phyloP scores from a whole-genome alignment of 2,329 filamentous ascomycete species.

The Colletotrichum shisoi region DNA sequence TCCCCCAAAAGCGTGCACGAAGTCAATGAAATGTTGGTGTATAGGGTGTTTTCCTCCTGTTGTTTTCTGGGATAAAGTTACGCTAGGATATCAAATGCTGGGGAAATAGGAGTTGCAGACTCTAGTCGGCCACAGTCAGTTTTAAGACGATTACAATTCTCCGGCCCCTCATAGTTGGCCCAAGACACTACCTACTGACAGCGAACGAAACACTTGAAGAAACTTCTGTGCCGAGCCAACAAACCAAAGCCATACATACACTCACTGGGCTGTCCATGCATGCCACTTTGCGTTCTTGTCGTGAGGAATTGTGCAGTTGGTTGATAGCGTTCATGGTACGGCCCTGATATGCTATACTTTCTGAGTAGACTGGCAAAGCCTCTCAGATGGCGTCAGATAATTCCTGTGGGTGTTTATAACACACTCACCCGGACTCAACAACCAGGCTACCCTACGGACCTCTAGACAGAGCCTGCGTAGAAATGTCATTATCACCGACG shows the following conservation, averaged over 20 bases:
- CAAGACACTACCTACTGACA: too few relatives aligned
- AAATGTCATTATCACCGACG: too few relatives aligned
- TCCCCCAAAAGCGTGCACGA: neutral
- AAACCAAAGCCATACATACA: too few relatives aligned
- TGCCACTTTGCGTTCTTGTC: neutral
- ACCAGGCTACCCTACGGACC: neutral
- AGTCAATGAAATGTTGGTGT: slow-evolving; percentile 14
- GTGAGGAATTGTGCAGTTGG: too few relatives aligned
- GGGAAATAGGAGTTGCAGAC: too few relatives aligned
- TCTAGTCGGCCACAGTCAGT: neutral
- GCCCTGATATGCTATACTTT: neutral
- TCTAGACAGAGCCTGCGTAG: neutral
- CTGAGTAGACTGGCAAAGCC: neutral
- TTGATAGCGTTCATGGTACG: too few relatives aligned
- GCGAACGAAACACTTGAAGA: too few relatives aligned
- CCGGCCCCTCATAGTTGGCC: too few relatives aligned
- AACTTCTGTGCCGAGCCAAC: too few relatives aligned
- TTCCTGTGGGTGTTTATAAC: neutral
- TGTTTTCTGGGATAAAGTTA: neutral
- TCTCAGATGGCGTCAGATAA: neutral
- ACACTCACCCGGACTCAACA: neutral
- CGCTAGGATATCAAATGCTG: neutral
- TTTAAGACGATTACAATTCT: too few relatives aligned
- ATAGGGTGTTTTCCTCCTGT: neutral
- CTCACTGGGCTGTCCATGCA: neutral